Evolutionary conservation across 2,329 filamentous ascomycete species (phyloP).

Genomic region (Aspergillus phoenicis): DNA sequence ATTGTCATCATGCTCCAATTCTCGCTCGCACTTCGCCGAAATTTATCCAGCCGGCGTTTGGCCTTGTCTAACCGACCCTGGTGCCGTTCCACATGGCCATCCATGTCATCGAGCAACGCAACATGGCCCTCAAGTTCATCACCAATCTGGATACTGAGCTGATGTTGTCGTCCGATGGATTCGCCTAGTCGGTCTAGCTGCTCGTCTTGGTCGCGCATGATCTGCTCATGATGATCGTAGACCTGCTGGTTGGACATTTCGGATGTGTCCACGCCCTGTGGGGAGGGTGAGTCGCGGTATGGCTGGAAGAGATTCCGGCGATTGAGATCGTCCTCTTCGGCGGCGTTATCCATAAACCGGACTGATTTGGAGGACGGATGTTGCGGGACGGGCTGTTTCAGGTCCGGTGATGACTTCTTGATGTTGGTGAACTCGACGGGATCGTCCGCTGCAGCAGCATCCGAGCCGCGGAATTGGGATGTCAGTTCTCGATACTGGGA

Average conservation of each 20-base stretch:
- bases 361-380: constrained; percentile 69
- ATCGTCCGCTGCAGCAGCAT: constrained; percentile 31
- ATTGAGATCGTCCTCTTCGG: constrained; percentile 55
- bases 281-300: constrained; percentile 60
- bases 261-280: constrained; percentile 52
- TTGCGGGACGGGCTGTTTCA: constrained; percentile 48
- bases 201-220: constrained; percentile 87
- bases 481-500: constrained; percentile 76
- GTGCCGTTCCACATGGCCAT: constrained; percentile 80
- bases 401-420: constrained; percentile 44
- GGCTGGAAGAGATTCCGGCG: constrained; percentile 63
- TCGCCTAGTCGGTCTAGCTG: constrained; percentile 87
- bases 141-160: constrained; percentile 93
- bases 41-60: constrained; percentile 67
- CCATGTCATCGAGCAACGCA: constrained; percentile 84
- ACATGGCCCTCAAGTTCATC: constrained; percentile 93
- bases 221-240: constrained; percentile 77
- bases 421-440: constrained; percentile 64
- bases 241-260: constrained; percentile 79
- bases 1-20: constrained; percentile 86
- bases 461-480: constrained; percentile 74
- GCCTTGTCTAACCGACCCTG: constrained; percentile 74
- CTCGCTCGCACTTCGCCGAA: constrained; percentile 75
- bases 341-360: constrained; percentile 73
- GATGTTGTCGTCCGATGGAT: constrained; percentile 83